These are phyloP conservation scores for Asterochloris erici DNA, from an alignment of 139 green algal genomes.

Conservation along the genomic window DNA sequence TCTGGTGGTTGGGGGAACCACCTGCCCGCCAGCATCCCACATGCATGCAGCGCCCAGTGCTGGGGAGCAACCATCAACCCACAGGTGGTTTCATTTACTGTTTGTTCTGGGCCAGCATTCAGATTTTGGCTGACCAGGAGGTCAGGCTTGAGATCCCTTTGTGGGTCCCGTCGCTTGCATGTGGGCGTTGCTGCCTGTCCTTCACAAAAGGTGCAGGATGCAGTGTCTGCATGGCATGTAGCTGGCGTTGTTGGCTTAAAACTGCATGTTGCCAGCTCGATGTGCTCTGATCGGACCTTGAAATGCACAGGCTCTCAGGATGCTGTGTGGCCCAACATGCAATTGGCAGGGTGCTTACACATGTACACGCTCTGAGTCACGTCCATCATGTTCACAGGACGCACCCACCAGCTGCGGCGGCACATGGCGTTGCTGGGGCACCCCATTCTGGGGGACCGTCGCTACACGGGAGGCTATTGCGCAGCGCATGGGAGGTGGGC, in stretches of 20 bases:
- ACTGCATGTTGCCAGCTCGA: no score
- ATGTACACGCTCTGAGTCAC: not conserved
- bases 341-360: not conserved
- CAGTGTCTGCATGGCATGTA: no score
- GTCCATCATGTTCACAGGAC: constrained; percentile 24
- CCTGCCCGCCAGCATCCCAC: not conserved
- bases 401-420: constrained; percentile 70
- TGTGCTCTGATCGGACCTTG: not conserved
- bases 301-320: not conserved
- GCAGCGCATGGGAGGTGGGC: constrained; percentile 1
- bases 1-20: not conserved
- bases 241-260: no score
- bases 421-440: constrained; percentile 65
- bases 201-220: no score
- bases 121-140: no score
- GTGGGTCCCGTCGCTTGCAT: no score
- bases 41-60: not conserved
- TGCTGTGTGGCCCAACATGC: not conserved
- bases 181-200: no score
- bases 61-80: not conserved
- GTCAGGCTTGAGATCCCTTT: no score
- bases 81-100: no score
- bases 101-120: no score
- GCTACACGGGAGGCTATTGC: constrained; percentile 38
- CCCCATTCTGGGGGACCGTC: constrained; percentile 55